These are phyloP conservation scores for Ilex paraguariensis DNA, from an alignment of 305 asterid species.

Conservation along the genomic window DNA sequence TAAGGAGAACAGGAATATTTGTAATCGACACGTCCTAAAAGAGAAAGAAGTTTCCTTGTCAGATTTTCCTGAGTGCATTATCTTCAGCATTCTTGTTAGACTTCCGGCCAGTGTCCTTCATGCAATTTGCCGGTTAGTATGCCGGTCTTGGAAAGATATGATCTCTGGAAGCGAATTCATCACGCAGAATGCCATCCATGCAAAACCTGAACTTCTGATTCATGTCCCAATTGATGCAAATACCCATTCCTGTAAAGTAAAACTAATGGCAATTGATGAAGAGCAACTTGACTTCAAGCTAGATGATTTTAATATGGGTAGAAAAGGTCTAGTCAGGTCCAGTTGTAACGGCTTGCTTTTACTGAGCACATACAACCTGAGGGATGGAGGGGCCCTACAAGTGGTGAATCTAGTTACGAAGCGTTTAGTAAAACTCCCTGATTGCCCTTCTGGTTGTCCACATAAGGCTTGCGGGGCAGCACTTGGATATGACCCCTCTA, in stretches of 20 bases:
- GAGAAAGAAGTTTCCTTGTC: neutral
- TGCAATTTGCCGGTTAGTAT: constrained; percentile 6
- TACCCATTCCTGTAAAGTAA: neutral
- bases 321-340: constrained; percentile 1
- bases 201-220: constrained; percentile 1
- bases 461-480: constrained; percentile 15
- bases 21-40: too few species aligned
- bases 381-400: constrained; percentile 1
- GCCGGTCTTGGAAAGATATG: constrained; percentile 12
- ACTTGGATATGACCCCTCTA: constrained; percentile 16
- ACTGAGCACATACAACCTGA: neutral
- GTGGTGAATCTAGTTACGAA: constrained; percentile 9
- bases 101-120: constrained; percentile 7
- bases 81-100: constrained; percentile 14
- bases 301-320: neutral
- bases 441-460: constrained; percentile 3
- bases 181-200: constrained; percentile 6
- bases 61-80: constrained; percentile 8
- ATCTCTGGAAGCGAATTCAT: neutral
- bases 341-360: constrained; percentile 20
- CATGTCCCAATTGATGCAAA: neutral
- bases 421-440: constrained; percentile 10
- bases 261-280: neutral
- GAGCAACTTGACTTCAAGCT: constrained; percentile 3
- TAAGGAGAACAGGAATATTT: too few species aligned